phyloP scores from a whole-genome alignment of 1,139 yeast species.

The Citeromyces hawaiiensis region DNA sequence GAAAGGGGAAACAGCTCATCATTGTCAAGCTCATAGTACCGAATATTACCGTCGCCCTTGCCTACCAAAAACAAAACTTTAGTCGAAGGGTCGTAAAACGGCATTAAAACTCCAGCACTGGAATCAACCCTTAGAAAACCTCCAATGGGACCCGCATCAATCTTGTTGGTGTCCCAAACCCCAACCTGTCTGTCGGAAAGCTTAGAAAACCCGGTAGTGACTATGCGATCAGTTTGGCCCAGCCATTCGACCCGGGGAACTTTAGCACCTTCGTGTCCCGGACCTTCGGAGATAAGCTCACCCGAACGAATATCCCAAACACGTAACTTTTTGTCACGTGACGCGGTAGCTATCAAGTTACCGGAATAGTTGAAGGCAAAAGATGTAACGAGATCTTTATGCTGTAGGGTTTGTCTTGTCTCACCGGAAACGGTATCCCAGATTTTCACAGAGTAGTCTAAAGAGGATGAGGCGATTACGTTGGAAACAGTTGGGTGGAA shows the following conservation, averaged over 20 bases:
- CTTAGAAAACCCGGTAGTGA: constrained; percentile 93
- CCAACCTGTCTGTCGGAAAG: constrained; percentile 92
- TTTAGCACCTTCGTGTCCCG: constrained; percentile 89
- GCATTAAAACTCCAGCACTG: constrained; percentile 88
- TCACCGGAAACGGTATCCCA: constrained; percentile 81
- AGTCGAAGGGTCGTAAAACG: constrained; percentile 73
- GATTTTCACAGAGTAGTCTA: constrained; percentile 80
- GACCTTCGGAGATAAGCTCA: constrained; percentile 66
- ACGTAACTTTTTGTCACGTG: constrained; percentile 84
- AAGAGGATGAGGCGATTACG: constrained; percentile 78
- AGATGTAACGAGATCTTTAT: constrained; percentile 81
- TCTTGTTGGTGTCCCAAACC: constrained; percentile 72
- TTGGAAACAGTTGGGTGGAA: constrained; percentile 84
- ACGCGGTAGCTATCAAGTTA: constrained; percentile 70
- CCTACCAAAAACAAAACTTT: constrained; percentile 83
- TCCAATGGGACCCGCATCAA: constrained; percentile 74
- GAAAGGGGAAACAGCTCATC: constrained; percentile 75
- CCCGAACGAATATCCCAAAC: constrained; percentile 84
- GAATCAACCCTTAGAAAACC: constrained; percentile 80
- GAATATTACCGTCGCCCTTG: constrained; percentile 95
- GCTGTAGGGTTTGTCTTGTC: constrained; percentile 61
- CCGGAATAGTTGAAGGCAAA: constrained; percentile 88
- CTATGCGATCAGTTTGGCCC: constrained; percentile 72
- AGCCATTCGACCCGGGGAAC: constrained; percentile 82
- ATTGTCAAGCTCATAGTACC: constrained; percentile 77